These are phyloP conservation scores for Hippophae tibetana DNA, from an alignment of 306 rosid genomes.

Conservation along the genomic window DNA sequence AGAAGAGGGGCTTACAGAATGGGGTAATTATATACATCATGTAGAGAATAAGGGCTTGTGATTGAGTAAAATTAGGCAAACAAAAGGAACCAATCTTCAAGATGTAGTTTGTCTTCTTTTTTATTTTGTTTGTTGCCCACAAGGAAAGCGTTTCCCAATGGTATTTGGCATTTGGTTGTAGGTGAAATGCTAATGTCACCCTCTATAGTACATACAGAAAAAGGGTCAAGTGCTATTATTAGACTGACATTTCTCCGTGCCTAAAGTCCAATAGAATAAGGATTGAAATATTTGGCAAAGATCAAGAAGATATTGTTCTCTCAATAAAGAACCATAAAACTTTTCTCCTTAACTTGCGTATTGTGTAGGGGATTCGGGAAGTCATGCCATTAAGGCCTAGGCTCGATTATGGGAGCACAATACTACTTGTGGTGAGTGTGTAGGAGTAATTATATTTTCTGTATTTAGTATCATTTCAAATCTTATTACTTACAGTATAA, in stretches of 20 bases:
- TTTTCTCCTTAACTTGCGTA: no score
- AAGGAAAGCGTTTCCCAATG: constrained; percentile 46
- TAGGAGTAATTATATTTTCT: no score
- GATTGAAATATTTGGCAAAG: no score
- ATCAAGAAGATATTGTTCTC: no score
- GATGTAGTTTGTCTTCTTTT: constrained; percentile 38
- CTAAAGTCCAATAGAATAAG: background rate
- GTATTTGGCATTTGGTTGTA: constrained; percentile 39
- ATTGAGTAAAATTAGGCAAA: constrained; percentile 1
- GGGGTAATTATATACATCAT: background rate
- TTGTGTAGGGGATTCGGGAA: no score
- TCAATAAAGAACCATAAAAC: no score
- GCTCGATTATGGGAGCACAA: no score
- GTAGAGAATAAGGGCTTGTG: background rate
- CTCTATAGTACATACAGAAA: background rate
- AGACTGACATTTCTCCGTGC: constrained; percentile 6
- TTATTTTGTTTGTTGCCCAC: constrained; percentile 8
- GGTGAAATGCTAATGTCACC: constrained; percentile 30
- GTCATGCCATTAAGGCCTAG: no score
- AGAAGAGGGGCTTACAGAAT: constrained; percentile 10
- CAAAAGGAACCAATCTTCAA: constrained; percentile 16
- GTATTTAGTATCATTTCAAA: no score
- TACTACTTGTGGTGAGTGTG: no score
- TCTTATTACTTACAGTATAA: no score
- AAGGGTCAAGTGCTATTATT: constrained; percentile 8